Conservation (phyloP, 192 early-diverging fungal genomes). For the Gaertneriomyces semiglobifer region DNA sequence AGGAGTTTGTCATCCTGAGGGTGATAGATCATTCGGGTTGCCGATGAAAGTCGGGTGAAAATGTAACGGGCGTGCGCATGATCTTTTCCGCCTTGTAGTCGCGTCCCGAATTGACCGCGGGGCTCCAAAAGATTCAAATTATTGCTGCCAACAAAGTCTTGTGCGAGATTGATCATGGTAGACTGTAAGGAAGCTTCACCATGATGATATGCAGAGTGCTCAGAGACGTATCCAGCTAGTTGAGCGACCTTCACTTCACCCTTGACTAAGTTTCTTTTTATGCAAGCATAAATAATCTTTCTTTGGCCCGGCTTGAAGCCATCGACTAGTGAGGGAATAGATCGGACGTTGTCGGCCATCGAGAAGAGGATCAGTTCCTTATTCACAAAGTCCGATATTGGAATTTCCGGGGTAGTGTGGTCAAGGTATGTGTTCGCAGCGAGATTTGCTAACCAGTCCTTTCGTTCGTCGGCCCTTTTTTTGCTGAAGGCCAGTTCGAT, state of each 20-base stretch:
- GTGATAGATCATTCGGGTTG: constrained; percentile 69
- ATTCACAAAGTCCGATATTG: constrained; percentile 82
- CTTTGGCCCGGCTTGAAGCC: constrained; percentile 91
- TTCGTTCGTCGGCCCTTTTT: constrained; percentile 78
- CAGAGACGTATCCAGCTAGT: constrained; percentile 75
- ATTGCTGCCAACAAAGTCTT: constrained; percentile 88
- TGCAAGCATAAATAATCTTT: constrained; percentile 76
- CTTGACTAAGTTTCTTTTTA: constrained; percentile 65
- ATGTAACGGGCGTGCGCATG: constrained; percentile 94
- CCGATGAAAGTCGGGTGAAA: constrained; percentile 60
- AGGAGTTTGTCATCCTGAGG: constrained; percentile 73
- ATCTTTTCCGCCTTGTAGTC: constrained; percentile 79
- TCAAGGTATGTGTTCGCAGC: constrained; percentile 77
- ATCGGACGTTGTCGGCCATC: constrained; percentile 83
- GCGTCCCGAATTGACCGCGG: constrained; percentile 81
- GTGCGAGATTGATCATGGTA: constrained; percentile 81
- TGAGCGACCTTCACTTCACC: constrained; percentile 80
- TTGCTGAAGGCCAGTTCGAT: constrained; percentile 92
- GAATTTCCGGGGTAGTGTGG: constrained; percentile 64
- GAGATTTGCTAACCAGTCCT: constrained; percentile 75
- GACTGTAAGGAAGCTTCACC: constrained; percentile 73
- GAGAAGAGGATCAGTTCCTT: constrained; percentile 82
- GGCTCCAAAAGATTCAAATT: constrained; percentile 79
- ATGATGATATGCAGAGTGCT: constrained; percentile 86
- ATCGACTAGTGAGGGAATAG: constrained; percentile 85